phyloP scores from a whole-genome alignment of 164 flowering plant genomes.

The Kingdonia uniflora region DNA sequence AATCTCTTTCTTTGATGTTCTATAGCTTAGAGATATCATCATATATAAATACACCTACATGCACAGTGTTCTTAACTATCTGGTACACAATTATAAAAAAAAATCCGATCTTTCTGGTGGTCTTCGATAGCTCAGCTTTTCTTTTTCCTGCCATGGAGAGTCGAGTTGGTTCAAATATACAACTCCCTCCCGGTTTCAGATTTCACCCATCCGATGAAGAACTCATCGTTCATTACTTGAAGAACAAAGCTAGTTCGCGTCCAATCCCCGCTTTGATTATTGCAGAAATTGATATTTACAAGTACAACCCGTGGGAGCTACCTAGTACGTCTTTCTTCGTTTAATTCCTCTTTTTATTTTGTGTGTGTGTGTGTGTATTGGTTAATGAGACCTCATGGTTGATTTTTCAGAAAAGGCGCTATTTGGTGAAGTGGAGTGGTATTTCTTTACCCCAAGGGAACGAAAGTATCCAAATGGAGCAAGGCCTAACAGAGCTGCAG shows the following conservation, averaged over 20 bases:
- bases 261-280: slow-evolving; percentile 27
- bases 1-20: too few relatives aligned
- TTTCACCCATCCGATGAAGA: slow-evolving; percentile 53
- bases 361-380: background rate
- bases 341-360: background rate
- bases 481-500: slow-evolving; percentile 45
- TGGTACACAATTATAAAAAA: too few relatives aligned
- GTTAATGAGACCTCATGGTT: background rate
- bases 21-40: too few relatives aligned
- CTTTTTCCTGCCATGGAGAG: background rate
- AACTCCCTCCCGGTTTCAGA: slow-evolving; percentile 40
- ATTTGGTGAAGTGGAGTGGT: slow-evolving; percentile 57
- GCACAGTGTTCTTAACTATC: too few relatives aligned
- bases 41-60: too few relatives aligned
- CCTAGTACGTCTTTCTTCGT: slow-evolving; percentile 22
- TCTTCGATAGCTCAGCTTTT: too few relatives aligned
- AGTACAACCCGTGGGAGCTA: slow-evolving; percentile 43
- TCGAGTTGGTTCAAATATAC: slow-evolving; percentile 1
- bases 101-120: too few relatives aligned
- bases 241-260: slow-evolving; percentile 24
- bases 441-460: slow-evolving; percentile 42
- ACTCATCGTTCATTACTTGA: slow-evolving; percentile 35
- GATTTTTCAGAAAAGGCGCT: slow-evolving; percentile 27
- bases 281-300: slow-evolving; percentile 38
- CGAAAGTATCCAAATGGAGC: slow-evolving; percentile 42